Conservation (phyloP, 306 rosid genomes). For the Inga laurina region DNA sequence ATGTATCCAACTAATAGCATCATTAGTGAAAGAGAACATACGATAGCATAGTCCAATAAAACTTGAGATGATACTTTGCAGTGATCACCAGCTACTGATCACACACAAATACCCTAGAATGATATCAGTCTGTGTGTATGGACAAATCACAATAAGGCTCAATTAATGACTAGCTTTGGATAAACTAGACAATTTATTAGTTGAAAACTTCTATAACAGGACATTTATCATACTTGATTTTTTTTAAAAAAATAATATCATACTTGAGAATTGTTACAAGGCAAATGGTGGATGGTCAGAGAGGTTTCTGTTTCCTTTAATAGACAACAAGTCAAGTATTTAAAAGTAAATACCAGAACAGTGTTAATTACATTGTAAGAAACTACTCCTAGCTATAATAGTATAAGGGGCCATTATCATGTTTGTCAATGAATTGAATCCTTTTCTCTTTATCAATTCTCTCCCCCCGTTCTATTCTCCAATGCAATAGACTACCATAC, state of each 20-base stretch:
- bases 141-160: neutral
- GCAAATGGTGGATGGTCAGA: neutral
- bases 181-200: neutral
- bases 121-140: neutral
- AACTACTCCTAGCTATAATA: neutral
- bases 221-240: neutral
- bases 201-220: neutral
- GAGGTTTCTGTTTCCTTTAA: neutral
- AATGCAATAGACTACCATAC: neutral
- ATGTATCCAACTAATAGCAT: conserved; percentile 1
- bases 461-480: neutral
- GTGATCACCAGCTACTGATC: neutral
- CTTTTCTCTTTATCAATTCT: neutral
- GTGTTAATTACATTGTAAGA: neutral
- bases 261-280: neutral
- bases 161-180: neutral
- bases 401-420: neutral
- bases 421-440: neutral
- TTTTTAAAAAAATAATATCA: neutral
- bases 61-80: neutral
- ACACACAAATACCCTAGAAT: neutral
- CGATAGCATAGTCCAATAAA: neutral
- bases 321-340: neutral
- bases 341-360: neutral
- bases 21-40: conserved; percentile 13